Base-by-base conservation (phyloP, 2,329 filamentous ascomycete genomes). In the Botrytis aclada region DNA sequence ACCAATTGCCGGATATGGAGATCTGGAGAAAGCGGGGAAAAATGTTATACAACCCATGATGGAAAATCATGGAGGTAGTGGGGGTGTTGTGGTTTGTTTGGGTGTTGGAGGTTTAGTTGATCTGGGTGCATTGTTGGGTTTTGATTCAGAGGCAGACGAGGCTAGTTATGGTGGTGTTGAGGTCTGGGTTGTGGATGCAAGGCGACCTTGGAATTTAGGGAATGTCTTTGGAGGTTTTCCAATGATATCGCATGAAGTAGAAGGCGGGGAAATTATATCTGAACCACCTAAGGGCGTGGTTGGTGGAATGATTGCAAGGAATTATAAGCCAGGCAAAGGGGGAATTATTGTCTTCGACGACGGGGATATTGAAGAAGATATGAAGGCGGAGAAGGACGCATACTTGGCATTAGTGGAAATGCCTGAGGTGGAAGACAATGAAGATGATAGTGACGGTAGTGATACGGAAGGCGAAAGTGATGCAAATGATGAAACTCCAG, bases 281-380 rank as follows among this genome's bases (percentile, higher is more conserved):
- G 85, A 87, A 74, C 87, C 87, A 75, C 88, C 88, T 10, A 80
- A 83, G 18, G 94, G 95, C 14, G 89, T 97, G 4, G 87, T 88
- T 32, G 89, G 89, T 62, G 95, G 95, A 1, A 89, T 89, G 72
- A 88, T 98, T 69, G 86, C 88, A 39, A 87, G 89, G 22, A 84
- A 86, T 0, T 98, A 97, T 81, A 90, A 88, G 76, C 89, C 93
- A 8, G 92, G 93, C 43, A 92, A 88, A 79, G 95, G 95, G 29
- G 96, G 96, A 0, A 92, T 99, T 60, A 89, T 99, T 74, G 94
- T 98, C 3, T 97, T 96, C 81, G 96, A 98, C 80, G 96, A 98
- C 80, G 96, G 95, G 1, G 96, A 99, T 81, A 95, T 99, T 69
- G 92, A 95, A 77, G 92, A 95, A 77, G 93, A 95, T 47, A 84